phyloP scores from a whole-genome alignment of 495 filamentous ascomycete genomes.

The Pyrenula aspistea region DNA sequence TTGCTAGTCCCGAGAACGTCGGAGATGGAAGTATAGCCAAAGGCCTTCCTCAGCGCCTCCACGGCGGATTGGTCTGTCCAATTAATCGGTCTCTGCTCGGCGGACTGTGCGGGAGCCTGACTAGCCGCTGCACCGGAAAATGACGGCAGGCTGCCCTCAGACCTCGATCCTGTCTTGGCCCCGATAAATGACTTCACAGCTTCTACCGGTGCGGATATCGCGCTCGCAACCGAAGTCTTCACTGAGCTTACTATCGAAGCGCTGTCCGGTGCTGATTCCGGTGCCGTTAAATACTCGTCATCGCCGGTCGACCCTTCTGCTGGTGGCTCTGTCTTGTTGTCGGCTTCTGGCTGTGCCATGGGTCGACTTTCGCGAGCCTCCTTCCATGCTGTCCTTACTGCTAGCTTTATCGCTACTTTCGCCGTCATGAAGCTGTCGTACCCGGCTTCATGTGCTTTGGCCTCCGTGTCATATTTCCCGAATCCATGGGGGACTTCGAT shows the following conservation, averaged over 20 bases:
- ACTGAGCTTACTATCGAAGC: not conserved
- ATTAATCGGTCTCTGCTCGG: not conserved
- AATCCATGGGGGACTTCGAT: not conserved
- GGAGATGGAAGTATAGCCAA: not conserved
- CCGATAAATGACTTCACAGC: not conserved
- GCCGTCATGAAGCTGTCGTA: constrained; percentile 65
- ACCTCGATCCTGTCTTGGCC: not conserved
- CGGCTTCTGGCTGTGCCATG: not conserved
- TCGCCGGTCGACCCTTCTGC: not conserved
- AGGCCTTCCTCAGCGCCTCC: not conserved
- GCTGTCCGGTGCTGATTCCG: not conserved
- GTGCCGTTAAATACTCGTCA: not conserved
- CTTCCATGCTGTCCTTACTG: constrained; percentile 21
- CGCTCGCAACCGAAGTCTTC: not conserved
- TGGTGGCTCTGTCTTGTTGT: not conserved
- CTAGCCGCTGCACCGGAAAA: too few relatives aligned
- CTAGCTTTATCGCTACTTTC: constrained; percentile 48
- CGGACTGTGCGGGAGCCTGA: too few relatives aligned
- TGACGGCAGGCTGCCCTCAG: too few relatives aligned
- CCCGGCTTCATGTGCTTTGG: constrained; percentile 53
- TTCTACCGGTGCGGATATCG: not conserved
- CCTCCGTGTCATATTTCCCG: constrained; percentile 29
- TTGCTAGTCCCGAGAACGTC: not conserved
- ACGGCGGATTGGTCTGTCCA: not conserved
- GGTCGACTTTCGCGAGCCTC: not conserved